Evolutionary conservation across 805 yeast genomes (phyloP), one percentile per base, ranked within the genome.

Genomic region (Barnettozyma sucrosica): DNA sequence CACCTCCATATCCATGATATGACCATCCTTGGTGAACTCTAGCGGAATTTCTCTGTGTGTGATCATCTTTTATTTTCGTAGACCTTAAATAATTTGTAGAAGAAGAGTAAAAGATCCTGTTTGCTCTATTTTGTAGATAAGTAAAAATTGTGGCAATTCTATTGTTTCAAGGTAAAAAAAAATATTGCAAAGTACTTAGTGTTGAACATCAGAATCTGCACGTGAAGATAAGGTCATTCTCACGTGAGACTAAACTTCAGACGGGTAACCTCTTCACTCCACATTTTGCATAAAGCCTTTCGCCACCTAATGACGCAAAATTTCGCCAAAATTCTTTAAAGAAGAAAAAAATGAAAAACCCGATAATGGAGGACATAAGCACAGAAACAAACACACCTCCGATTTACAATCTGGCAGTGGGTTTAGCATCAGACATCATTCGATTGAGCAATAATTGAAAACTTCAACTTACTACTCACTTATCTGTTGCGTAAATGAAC

Each of bases 401-500:
- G 32, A 14, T 28, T 13, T 2, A 28, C n/a, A 28, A 13, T 3
- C n/a, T 16, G 16, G 13, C 8, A 26, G 13, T 3, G 16, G 32
- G 5, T 28, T 9, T 28, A 28, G 32, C 14, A 28, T 28, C 16
- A 13, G 32, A 28, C 37, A 16, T 34, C n/a, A 34, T 18, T 18
- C n/a, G n/a, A 11, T 24, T 18, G 34, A 40, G 32, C 19, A 14
- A 40, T 14, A 10, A 6, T n/a, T 34, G 14, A 16, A 34, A 32
- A 7, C 7, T n/a, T n/a, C 28, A 25, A 9, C 21, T 13, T 13
- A 40, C 16, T 26, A 9, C 16, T 7, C 7, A 19, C 34, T 13
- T 5, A 5, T 7, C 19, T 25, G 5, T 18, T 23, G 9, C 16
- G 13, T 13, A 20, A 4, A 45, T 58, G 41, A 58, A 58, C 28